Percentiles rank a stretch among this genome's conserved stretches.
phyloP scores from a whole-genome alignment of 2,329 filamentous ascomycete species.

The Pseudonectria foliicola region DNA sequence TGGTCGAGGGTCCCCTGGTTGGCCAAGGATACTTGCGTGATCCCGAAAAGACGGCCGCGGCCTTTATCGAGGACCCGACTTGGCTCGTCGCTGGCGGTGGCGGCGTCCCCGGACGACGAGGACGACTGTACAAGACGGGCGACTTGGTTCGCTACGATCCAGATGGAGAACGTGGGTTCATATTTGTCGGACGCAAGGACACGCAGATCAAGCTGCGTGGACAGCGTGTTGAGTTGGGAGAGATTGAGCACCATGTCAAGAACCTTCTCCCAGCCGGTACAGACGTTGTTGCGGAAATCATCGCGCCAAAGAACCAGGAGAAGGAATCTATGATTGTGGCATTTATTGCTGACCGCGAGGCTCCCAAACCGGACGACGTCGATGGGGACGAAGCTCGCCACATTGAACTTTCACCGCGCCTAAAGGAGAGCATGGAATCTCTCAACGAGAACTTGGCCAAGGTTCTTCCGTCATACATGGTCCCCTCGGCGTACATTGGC shows the following conservation, averaged over 20 bases:
- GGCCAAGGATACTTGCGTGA: slow-evolving; percentile 43
- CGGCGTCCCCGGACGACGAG: slow-evolving; percentile 23
- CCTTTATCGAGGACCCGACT: slow-evolving; percentile 28
- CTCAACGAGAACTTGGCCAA: slow-evolving; percentile 15
- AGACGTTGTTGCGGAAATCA: slow-evolving; percentile 41
- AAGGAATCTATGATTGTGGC: slow-evolving; percentile 21
- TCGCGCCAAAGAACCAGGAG: slow-evolving; percentile 31
- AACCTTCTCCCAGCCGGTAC: slow-evolving; percentile 29
- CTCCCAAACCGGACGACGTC: slow-evolving; percentile 1
- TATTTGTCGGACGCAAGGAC: slow-evolving; percentile 51
- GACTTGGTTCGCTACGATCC: slow-evolving; percentile 36
- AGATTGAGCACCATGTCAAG: slow-evolving; percentile 27
- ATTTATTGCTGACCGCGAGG: slow-evolving; percentile 17
- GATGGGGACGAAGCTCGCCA: slow-evolving; percentile 9
- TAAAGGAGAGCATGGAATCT: slow-evolving; percentile 10
- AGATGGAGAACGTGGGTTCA: slow-evolving; percentile 22
- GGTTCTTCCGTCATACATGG: slow-evolving; percentile 18
- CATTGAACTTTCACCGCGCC: slow-evolving; percentile 14
- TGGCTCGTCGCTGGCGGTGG: slow-evolving; percentile 32
- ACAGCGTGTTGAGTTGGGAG: slow-evolving; percentile 49
- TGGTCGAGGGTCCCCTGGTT: slow-evolving; percentile 37
- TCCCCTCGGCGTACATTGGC: slow-evolving; percentile 15
- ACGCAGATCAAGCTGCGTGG: slow-evolving; percentile 56
- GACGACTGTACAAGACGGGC: slow-evolving; percentile 37
- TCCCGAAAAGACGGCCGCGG: slow-evolving; percentile 20